Evolutionary conservation across 768 basidiomycete species (phyloP).

Genomic region (Megacollybia marginata): DNA sequence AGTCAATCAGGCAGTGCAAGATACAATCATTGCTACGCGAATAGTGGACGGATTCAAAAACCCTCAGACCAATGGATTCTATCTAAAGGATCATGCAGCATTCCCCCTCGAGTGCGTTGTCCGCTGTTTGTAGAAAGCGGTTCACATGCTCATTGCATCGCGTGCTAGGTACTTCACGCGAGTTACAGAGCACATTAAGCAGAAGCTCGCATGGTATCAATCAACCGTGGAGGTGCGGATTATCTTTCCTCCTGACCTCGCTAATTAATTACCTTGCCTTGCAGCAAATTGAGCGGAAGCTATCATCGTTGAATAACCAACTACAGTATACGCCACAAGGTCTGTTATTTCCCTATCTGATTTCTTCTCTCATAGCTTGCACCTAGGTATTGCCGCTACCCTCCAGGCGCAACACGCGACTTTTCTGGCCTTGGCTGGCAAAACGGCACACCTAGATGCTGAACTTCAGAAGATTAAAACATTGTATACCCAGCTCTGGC

Average conservation of each 20-base stretch:
- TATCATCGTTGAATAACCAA: constrained; percentile 59
- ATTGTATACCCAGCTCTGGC: constrained; percentile 73
- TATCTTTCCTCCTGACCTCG: not conserved
- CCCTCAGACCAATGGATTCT: constrained; percentile 60
- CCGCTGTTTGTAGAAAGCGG: not conserved
- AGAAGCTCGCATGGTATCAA: constrained; percentile 72
- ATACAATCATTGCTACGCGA: constrained; percentile 69
- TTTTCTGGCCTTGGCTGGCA: constrained; percentile 70
- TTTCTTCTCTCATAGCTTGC: constrained; percentile 5
- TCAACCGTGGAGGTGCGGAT: constrained; percentile 66
- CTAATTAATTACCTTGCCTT: constrained; percentile 1
- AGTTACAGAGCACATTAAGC: constrained; percentile 64
- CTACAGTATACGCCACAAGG: constrained; percentile 71
- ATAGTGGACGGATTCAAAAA: constrained; percentile 76
- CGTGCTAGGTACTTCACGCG: constrained; percentile 59
- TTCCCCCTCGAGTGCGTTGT: constrained; percentile 72
- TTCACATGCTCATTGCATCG: constrained; percentile 2
- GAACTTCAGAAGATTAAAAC: constrained; percentile 73
- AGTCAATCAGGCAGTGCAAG: constrained; percentile 73
- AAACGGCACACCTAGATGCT: constrained; percentile 64
- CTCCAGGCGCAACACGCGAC: constrained; percentile 75
- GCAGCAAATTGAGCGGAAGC: constrained; percentile 79
- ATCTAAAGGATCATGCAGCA: constrained; percentile 71
- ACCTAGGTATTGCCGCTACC: constrained; percentile 61
- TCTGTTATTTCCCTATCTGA: constrained; percentile 16